Conservation (phyloP, 352 stramenopile species). For the Thalassiosira hispida region DNA sequence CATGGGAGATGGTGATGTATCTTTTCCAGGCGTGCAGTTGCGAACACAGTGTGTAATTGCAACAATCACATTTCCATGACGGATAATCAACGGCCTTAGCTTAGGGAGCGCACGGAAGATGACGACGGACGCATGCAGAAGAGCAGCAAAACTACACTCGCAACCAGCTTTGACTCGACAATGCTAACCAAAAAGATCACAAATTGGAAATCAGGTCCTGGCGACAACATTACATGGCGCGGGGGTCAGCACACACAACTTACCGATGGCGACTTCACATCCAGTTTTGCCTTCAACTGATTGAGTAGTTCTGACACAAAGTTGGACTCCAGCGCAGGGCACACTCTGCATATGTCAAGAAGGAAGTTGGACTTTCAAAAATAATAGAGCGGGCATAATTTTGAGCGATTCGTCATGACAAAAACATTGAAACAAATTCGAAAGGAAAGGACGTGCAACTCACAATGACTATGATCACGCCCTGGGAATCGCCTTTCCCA, state of each 20-base stretch:
- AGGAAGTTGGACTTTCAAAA: constrained; percentile 78
- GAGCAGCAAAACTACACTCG: constrained; percentile 63
- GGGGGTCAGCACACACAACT: not conserved
- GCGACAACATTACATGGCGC: not conserved
- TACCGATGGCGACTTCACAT: constrained; percentile 46
- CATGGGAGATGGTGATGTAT: not conserved
- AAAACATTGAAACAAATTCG: too few species aligned
- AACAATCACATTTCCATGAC: constrained; percentile 63
- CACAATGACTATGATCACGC: constrained; percentile 65
- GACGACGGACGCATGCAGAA: constrained; percentile 77
- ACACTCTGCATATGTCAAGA: constrained; percentile 63
- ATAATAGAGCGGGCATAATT: too few species aligned
- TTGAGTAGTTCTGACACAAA: constrained; percentile 57
- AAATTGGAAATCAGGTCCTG: not conserved
- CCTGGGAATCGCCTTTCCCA: constrained; percentile 50
- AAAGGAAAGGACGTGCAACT: too few species aligned
- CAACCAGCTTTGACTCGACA: constrained; percentile 60
- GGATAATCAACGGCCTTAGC: constrained; percentile 64
- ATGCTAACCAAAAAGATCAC: constrained; percentile 12
- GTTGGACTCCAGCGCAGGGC: constrained; percentile 54
- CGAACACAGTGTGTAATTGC: constrained; percentile 64
- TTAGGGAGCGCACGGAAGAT: constrained; percentile 74
- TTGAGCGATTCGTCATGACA: too few species aligned
- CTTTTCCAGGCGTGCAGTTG: constrained; percentile 37
- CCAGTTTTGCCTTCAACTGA: constrained; percentile 50